Percentiles rank a stretch among this genome's conserved stretches.
Evolutionary conservation across 1,284 basidiomycete genomes (phyloP).

Genomic region (Boletus semigastroideus): DNA sequence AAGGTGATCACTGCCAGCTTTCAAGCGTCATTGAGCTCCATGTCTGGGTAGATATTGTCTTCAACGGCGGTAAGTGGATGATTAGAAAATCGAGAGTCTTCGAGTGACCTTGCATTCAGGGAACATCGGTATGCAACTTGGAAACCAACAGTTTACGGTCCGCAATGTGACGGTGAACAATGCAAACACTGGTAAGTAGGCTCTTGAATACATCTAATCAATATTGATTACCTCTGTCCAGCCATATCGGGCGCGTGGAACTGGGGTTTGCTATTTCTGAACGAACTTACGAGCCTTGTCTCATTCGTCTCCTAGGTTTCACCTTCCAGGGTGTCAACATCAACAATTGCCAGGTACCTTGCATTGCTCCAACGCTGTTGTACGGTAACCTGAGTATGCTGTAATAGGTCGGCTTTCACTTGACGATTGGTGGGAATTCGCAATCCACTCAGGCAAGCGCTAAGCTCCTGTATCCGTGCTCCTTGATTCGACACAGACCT

Average conservation of each 20-base stretch:
- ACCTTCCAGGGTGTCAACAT: constrained; percentile 49
- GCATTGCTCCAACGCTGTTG: too few species aligned
- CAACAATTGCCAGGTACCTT: constrained; percentile 47
- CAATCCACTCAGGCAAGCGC: constrained; percentile 28
- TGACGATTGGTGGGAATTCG: constrained; percentile 40
- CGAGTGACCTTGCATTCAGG: constrained; percentile 14
- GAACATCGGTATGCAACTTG: constrained; percentile 47
- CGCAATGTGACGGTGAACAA: constrained; percentile 54
- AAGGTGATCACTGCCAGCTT: not conserved
- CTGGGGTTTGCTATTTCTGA: constrained; percentile 37
- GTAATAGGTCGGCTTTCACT: constrained; percentile 43
- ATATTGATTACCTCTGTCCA: constrained; percentile 13
- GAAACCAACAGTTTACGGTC: constrained; percentile 56
- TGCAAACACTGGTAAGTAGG: constrained; percentile 40
- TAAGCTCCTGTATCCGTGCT: not conserved
- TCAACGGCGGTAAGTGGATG: constrained; percentile 41
- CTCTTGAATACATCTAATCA: not conserved
- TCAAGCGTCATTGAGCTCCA: not conserved
- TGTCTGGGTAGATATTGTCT: constrained; percentile 42
- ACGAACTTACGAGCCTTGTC: not conserved
- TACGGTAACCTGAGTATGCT: not conserved
- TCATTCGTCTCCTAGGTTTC: constrained; percentile 35
- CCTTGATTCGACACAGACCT: not conserved
- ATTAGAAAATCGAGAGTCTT: not conserved
- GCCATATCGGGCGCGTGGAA: constrained; percentile 45